Evolutionary conservation across 1,284 basidiomycete genomes (phyloP), one percentile per base, ranked within the genome.

Genomic region (Moesziomyces sp.): DNA sequence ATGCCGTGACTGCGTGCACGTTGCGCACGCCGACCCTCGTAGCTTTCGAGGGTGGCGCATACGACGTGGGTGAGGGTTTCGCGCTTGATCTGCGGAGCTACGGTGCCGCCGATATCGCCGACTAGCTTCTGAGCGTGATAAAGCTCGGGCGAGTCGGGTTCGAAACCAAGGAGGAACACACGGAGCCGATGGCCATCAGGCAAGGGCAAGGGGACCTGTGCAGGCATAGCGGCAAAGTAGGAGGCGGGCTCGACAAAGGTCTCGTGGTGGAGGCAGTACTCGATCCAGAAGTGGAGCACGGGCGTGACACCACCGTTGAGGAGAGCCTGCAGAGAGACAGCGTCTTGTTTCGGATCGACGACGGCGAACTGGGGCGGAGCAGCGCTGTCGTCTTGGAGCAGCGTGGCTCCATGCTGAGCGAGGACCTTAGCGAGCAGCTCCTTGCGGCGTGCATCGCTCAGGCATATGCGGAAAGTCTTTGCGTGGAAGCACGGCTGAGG

Each of bases 281-380:
- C 78, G 66, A 80, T 56, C 76, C 78, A 80, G 68, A 73, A 72
- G 52, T 79, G 78, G 21, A 70, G 69, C 28, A 75, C 78, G 10
- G 64, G 59, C n/a, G 42, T n/a, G 10, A 23, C 45, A 5, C 30
- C 42, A 38, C 59, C 60, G 28, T 64, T 46, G 24, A 35, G 18
- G 13, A 50, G 10, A 7, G 54, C 58, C 14, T 56, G 18, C 23
- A 66, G 40, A 38, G 52, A 18, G 52, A 42, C 23, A 16, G 47
- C 50, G 40, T 55, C 46, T 7, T 64, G 23, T 24, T 59, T 63
- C 6, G 60, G 57, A 8, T 68, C 55, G 48, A 74, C 63, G 3
- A 78, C 54, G 24, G 56, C 48, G 45, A 53, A 78, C 19, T 69
- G 26, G 1, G 74, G 53, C 14, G 38, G 23, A 5, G 40, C 48